Percentiles rank a stretch among this genome's conserved stretches.
Evolutionary conservation across 2,329 filamentous ascomycete genomes (phyloP).

Genomic region (Furcasterigmium sp.): DNA sequence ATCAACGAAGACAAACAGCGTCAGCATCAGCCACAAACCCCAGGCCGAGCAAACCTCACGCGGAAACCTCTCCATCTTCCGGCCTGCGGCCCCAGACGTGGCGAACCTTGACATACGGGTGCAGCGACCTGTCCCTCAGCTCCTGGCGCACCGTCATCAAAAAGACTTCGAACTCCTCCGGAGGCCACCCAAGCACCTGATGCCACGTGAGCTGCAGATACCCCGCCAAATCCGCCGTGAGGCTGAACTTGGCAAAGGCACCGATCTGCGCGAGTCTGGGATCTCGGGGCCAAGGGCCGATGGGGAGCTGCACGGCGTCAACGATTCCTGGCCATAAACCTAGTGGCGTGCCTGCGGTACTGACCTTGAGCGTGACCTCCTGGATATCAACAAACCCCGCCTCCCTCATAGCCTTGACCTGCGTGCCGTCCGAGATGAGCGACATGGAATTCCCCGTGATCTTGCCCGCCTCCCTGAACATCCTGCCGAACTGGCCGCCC

Average conservation of each 20-base stretch:
- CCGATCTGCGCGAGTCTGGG: constrained; percentile 15
- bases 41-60: too few species aligned
- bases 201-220: constrained; percentile 3
- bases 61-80: too few species aligned
- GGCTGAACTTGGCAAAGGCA: background rate
- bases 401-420: constrained; percentile 14
- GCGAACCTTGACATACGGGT: background rate
- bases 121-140: background rate
- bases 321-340: too few species aligned
- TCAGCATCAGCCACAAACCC: too few species aligned
- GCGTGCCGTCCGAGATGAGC: constrained; percentile 10
- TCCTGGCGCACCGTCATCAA: constrained; percentile 4
- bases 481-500: constrained; percentile 7
- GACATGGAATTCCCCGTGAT: constrained; percentile 3
- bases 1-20: too few species aligned
- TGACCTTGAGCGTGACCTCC: constrained; percentile 5
- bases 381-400: constrained; percentile 19
- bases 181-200: constrained; percentile 4
- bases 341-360: background rate
- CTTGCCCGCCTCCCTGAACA: constrained; percentile 7
- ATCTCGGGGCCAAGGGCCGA: constrained; percentile 23
- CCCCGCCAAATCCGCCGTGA: constrained; percentile 11
- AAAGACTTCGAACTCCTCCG: constrained; percentile 3
- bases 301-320: constrained; percentile 3
- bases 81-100: background rate